Evolutionary conservation across 495 filamentous ascomycete genomes (phyloP).

Genomic region (Podospora pseudopauciseta): DNA sequence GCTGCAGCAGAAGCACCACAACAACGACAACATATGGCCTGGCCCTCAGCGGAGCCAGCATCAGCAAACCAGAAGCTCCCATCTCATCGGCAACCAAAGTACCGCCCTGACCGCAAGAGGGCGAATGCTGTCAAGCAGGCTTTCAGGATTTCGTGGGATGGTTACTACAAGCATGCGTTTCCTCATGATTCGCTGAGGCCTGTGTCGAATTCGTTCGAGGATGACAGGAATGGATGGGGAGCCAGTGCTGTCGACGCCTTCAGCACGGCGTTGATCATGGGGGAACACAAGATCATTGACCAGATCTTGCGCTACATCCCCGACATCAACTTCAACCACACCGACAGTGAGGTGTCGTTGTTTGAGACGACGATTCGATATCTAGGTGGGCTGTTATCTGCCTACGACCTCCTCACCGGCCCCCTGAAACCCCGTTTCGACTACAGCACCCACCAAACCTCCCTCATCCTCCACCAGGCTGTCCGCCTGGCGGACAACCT

Average conservation of each 20-base stretch:
- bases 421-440: conserved; percentile 54
- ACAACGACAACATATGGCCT: conserved; percentile 1
- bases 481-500: conserved; percentile 66
- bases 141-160: conserved; percentile 75
- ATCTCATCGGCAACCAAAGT: conserved; percentile 12
- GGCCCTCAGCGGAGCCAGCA: not conserved
- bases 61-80: conserved; percentile 3
- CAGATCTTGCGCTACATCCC: conserved; percentile 67
- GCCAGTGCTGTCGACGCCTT: conserved; percentile 81
- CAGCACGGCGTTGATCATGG: conserved; percentile 77
- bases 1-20: not conserved
- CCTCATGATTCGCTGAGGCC: conserved; percentile 75
- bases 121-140: conserved; percentile 68
- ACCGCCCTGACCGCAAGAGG: conserved; percentile 35
- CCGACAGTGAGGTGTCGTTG: conserved; percentile 59
- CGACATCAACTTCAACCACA: conserved; percentile 63
- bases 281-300: conserved; percentile 59
- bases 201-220: conserved; percentile 57
- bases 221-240: conserved; percentile 87
- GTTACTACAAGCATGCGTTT: conserved; percentile 76
- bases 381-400: conserved; percentile 70
- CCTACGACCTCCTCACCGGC: conserved; percentile 75
- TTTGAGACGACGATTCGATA: conserved; percentile 94
- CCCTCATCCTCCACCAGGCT: conserved; percentile 62
- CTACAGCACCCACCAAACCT: conserved; percentile 44